Base-by-base conservation (phyloP, 768 basidiomycete species). In the Phaffia tasmanica region DNA sequence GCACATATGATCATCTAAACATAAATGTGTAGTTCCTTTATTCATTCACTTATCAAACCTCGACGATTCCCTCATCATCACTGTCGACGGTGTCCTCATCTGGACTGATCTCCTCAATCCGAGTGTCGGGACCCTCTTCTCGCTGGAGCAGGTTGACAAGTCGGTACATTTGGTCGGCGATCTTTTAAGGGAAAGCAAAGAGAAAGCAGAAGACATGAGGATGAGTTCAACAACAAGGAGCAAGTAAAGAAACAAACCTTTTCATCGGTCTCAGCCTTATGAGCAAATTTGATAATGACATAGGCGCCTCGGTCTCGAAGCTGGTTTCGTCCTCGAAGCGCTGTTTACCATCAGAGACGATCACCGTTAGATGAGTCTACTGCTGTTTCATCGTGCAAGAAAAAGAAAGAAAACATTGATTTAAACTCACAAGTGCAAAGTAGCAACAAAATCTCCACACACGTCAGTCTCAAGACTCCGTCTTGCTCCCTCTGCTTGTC, bases 391-490 rank as follows among this genome's bases (percentile, higher is more conserved):
- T 16, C 2, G 48, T 16, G 14, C 8, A 23, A 16, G 53, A 5
- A 60, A 53, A 49, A 21, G 46, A n/a, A 54, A 32, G 11, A 29
- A 57, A 19, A 32, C 0, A 35, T 21, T 14, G 30, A 14, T 16
- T 14, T 1, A 25, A 15, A 74, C 75, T 67, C 58, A 76, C 77
- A 92, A 14, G 91, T 89, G 70, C 89, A 92, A 0, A 98, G 80
- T 51, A 99, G 77, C 0, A 97, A 81, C 23, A 99, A 79, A 0
- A 89, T 87, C 77, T 98, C 94, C n/a, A 97, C 79, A 72, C 88
- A 86, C 30, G 84, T 89, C 58, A 89, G 78, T 0, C 94, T 84
- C 57, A 97, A 80, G 1, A 79, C 81, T 0, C 83, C 71, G 73
- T 98, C 92, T 2, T 80, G 73, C 73, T 99, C 95, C 35, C 95